phyloP scores from a whole-genome alignment of 805 yeast genomes.

The Nakazawaea sp. region DNA sequence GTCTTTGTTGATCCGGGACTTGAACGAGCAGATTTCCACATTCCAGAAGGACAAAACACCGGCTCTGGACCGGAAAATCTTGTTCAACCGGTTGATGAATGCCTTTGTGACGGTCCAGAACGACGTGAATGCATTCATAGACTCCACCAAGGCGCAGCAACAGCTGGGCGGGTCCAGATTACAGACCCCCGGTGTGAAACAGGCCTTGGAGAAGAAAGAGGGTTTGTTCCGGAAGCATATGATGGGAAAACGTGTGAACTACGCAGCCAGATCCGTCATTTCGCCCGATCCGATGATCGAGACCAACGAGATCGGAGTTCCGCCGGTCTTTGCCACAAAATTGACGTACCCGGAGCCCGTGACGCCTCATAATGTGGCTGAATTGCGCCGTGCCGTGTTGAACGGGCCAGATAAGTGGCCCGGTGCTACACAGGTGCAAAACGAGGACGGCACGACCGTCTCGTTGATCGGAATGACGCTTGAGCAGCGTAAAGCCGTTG shows the following conservation, averaged over 20 bases:
- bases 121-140: conserved; percentile 91
- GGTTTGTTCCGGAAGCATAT: conserved; percentile 97
- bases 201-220: conserved; percentile 96
- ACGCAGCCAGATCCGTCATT: conserved; percentile 98
- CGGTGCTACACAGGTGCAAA: conserved; percentile 94
- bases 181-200: conserved; percentile 94
- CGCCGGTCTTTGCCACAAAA: conserved; percentile 95
- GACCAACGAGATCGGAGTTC: conserved; percentile 97
- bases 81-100: conserved; percentile 89
- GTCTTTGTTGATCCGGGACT: conserved; percentile 74
- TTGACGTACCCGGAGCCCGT: conserved; percentile 98
- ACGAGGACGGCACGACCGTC: conserved; percentile 84
- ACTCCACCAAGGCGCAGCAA: conserved; percentile 82
- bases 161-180: conserved; percentile 50
- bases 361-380: conserved; percentile 83
- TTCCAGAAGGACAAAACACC: conserved; percentile 54
- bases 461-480: conserved; percentile 82
- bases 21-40: conserved; percentile 74
- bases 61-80: conserved; percentile 64
- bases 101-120: conserved; percentile 92
- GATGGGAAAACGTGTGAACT: conserved; percentile 99
- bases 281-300: conserved; percentile 98
- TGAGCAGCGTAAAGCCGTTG: conserved; percentile 93
- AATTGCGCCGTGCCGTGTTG: conserved; percentile 87
- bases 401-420: conserved; percentile 99